Evolutionary conservation across 768 basidiomycete species (phyloP), one percentile per base, ranked within the genome.

Genomic region (Russula sp.): DNA sequence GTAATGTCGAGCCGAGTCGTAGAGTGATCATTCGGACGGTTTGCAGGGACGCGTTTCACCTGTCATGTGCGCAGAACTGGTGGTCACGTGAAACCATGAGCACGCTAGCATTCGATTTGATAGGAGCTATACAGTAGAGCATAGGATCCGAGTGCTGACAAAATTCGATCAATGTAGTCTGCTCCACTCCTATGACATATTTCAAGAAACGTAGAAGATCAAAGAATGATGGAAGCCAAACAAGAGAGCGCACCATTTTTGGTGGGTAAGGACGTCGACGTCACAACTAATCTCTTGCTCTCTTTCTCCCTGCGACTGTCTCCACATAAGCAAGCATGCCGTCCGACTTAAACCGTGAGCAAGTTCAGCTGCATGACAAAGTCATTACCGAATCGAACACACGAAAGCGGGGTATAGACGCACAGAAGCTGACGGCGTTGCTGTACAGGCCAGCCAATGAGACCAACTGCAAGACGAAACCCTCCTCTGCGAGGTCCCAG

Each of bases 291-390:
- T n/a, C n/a, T n/a, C n/a, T n/a, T n/a, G n/a, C n/a, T 82, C 68
- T 87, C 91, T 73, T 87, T 89, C 74, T 96, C 93, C 72, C 90
- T 93, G 65, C 83, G 53, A 95, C 83, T 20, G 92, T 83, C 61
- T 94, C 81, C 50, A 94, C 92, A 72, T 96, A 96, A 25, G 93
- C 93, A 36, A 92, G 81, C 89, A 96, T 94, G 49, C 93, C 93
- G 49, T 95, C 90, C 29, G 84, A 81, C 76, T 91, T 88, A 79
- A 83, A 96, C 22, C 81, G 80, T 81, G 76, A 25, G 93, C 84
- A 29, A 96, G 83, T 70, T 95, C 91, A 53, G 86, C 90, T 87
- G n/a, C 20, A 52, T 2, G 2, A 0, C 36, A 14, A 35, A 1
- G 10, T 29, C 35, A 14, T 32, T 35, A 22, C 51, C 22, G 18